phyloP scores from a whole-genome alignment of 164 flowering plant genomes.

The Euptelea pleiosperma region DNA sequence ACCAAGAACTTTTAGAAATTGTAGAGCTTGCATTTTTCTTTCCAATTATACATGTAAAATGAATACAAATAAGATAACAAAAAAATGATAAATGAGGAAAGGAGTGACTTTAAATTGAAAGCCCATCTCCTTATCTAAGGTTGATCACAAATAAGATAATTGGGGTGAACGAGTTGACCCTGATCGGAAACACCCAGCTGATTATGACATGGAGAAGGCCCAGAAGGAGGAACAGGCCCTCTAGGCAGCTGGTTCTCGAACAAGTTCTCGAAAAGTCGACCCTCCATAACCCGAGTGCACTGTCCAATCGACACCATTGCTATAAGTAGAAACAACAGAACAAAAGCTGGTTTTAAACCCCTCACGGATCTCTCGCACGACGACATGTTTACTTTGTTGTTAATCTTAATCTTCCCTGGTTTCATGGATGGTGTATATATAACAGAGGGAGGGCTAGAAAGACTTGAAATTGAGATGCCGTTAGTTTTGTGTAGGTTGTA shows the following conservation, averaged over 20 bases:
- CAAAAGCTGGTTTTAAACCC: not conserved
- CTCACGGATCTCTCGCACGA: not conserved
- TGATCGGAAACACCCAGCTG: slow-evolving; percentile 7
- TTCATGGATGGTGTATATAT: not conserved
- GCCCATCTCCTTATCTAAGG: not conserved
- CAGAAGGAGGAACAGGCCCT: slow-evolving; percentile 49
- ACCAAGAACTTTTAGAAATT: no score
- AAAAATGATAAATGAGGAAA: no score
- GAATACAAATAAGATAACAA: no score
- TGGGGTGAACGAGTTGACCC: not conserved
- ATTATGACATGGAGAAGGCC: slow-evolving; percentile 43
- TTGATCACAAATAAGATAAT: slow-evolving; percentile 4
- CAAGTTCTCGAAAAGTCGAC: not conserved
- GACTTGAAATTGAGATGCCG: no score
- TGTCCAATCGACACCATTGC: slow-evolving; percentile 13
- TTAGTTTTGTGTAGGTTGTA: no score
- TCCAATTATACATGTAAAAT: no score
- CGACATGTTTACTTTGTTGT: not conserved
- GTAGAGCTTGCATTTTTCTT: no score
- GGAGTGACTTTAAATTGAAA: no score
- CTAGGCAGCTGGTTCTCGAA: slow-evolving; percentile 26
- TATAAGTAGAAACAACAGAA: not conserved
- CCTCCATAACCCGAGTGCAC: slow-evolving; percentile 17
- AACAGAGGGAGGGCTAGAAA: not conserved
- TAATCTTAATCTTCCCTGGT: not conserved